Percentiles rank a stretch among this genome's conserved stretches.
Conservation (phyloP, 441 rosid genomes). For the Populus hybrid region DNA sequence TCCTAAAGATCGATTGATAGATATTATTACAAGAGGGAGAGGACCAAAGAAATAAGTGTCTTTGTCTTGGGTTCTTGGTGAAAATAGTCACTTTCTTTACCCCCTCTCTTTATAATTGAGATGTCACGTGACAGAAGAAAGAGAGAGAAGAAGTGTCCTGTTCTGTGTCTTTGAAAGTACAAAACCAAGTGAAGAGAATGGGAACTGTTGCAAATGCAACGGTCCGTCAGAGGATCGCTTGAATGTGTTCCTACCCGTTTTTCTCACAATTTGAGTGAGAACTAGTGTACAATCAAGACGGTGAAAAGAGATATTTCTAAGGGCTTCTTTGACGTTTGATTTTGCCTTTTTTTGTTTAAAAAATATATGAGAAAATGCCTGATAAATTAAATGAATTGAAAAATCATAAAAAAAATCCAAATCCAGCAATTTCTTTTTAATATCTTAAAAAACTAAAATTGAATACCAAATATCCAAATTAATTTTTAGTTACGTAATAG, state of each 20-base stretch:
- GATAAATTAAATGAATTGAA: too few relatives aligned
- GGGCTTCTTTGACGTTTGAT: too few relatives aligned
- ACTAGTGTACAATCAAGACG: too few relatives aligned
- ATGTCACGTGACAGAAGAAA: slow-evolving; percentile 52
- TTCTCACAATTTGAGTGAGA: background rate
- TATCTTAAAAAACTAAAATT: too few relatives aligned
- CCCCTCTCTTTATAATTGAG: slow-evolving; percentile 25
- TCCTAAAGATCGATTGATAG: background rate
- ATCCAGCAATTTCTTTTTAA: too few relatives aligned
- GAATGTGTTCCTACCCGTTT: background rate
- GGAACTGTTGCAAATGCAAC: background rate
- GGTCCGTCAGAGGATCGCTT: background rate
- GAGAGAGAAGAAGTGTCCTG: background rate
- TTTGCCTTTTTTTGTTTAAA: too few relatives aligned
- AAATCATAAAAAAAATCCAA: too few relatives aligned
- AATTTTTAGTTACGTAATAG: too few relatives aligned
- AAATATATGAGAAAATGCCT: too few relatives aligned
- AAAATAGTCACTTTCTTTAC: slow-evolving; percentile 13
- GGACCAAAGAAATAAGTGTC: background rate
- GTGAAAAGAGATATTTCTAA: too few relatives aligned
- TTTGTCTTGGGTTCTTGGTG: slow-evolving; percentile 19
- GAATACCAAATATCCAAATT: too few relatives aligned
- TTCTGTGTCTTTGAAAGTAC: background rate
- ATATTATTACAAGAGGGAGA: slow-evolving; percentile 10
- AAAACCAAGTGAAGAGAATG: background rate